Evolutionary conservation across 2,329 filamentous ascomycete genomes (phyloP), one percentile per base, ranked within the genome.

Genomic region (Colletotrichum spinosum): DNA sequence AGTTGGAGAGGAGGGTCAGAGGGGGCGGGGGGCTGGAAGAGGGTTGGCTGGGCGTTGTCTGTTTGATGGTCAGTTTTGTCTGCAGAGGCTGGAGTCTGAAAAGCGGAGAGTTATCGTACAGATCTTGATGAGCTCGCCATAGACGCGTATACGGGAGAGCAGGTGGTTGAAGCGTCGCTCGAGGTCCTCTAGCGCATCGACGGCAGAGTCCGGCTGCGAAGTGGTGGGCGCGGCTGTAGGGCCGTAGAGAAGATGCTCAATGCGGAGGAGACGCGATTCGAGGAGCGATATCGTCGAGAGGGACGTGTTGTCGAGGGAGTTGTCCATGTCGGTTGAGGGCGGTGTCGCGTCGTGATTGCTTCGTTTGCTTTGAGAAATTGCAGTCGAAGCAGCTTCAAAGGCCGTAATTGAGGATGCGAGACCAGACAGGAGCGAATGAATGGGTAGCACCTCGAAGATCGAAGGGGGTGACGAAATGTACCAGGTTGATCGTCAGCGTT

Each of bases 201-300:
- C 70, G 0, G 83, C 81, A 0, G 85, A 79, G 13, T 75, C 75
- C 25, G 80, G 70, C 12, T 80, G 75, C 2, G 74, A 68, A 0
- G 75, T 70, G 2, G 75, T 69, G 2, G 78, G 72, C 2, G 74
- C 69, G 2, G 76, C 60, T 4, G 81, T 76, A 37, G 77, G 73
- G 34, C 87, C 87, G 70, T 85, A 83, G 49, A 90, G 79, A 3
- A 88, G 74, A 69, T 88, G 86, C 70, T 90, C 87, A 63, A 89
- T 78, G 50, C 87, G 85, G 13, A 83, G 76, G 10, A 90, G 81
- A n/a, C 87, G 86, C 55, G 83, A 79, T 71, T 88, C 86, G 41
- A 90, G 81, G 34, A 88, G 79, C 46, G 79, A 81, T 65, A 89
- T 81, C 1, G 87, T 88, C 39, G 82, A 79, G 8, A 87, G 76